phyloP scores from a whole-genome alignment of 306 rosid genomes.

The Pterocarpus santalinus region DNA sequence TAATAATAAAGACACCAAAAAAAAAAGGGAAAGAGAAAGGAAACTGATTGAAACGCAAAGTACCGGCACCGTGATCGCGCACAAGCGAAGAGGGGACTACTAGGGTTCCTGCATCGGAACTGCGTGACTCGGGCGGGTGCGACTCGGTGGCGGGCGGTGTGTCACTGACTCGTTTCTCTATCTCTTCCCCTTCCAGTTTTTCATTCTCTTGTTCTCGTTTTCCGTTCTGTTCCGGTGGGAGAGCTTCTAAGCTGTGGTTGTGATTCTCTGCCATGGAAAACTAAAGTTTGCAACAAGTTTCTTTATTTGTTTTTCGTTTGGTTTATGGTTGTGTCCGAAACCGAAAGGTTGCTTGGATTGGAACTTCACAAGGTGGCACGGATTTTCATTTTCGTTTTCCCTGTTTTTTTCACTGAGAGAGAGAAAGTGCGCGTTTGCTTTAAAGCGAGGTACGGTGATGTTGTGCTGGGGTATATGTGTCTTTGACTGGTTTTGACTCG shows the following conservation, averaged over 20 bases:
- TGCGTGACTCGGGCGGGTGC: not conserved
- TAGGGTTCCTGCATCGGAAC: constrained; percentile 67
- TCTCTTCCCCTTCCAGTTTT: constrained; percentile 12
- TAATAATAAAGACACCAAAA: too few relatives aligned
- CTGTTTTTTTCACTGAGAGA: not conserved
- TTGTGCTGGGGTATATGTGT: constrained; percentile 54
- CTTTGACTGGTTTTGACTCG: constrained; percentile 79
- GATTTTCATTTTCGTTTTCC: constrained; percentile 2
- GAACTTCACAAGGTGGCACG: constrained; percentile 37
- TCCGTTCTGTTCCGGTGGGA: constrained; percentile 29
- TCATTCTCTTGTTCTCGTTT: not conserved
- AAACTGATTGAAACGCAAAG: constrained; percentile 32
- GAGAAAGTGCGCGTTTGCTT: constrained; percentile 43
- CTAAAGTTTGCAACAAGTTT: too few relatives aligned
- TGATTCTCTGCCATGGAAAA: constrained; percentile 57
- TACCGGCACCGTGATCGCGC: constrained; percentile 57
- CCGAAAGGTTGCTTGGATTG: not conserved
- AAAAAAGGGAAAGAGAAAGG: not conserved
- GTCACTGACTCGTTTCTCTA: constrained; percentile 23
- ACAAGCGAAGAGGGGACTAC: constrained; percentile 45
- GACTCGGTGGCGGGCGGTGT: constrained; percentile 37
- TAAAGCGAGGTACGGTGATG: constrained; percentile 22
- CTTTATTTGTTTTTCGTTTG: too few relatives aligned
- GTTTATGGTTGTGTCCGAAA: too few relatives aligned
- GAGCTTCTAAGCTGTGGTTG: not conserved